Evolutionary conservation across 2,329 filamentous ascomycete species (phyloP).

Genomic region (Exophiala sideris): DNA sequence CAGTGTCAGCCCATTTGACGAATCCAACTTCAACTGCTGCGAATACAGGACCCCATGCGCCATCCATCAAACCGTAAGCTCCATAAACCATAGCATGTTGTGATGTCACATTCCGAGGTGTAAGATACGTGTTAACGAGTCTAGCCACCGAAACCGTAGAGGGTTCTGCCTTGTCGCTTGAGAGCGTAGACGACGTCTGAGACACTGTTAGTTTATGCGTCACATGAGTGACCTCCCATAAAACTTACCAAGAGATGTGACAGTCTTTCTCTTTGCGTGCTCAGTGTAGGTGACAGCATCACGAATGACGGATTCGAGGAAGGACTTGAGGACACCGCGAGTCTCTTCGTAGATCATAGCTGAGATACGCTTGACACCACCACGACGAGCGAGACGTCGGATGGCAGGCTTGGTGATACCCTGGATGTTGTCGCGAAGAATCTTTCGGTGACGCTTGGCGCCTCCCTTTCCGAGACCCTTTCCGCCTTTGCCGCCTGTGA

Average conservation of each 20-base stretch:
- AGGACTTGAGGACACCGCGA: conserved; percentile 72
- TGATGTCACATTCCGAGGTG: conserved; percentile 10
- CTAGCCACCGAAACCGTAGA: conserved; percentile 79
- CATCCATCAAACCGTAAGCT: conserved; percentile 23
- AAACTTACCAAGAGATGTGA: conserved; percentile 55
- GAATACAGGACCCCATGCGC: conserved; percentile 15
- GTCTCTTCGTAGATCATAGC: conserved; percentile 83
- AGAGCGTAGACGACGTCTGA: conserved; percentile 63
- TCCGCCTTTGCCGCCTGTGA: conserved; percentile 51
- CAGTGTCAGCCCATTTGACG: neutral
- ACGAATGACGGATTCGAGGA: conserved; percentile 70
- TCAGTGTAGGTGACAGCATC: conserved; percentile 76
- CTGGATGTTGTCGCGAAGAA: conserved; percentile 55
- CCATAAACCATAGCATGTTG: conserved; percentile 17
- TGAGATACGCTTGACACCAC: conserved; percentile 99
- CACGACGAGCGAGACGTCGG: conserved; percentile 60
- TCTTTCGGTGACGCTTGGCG: conserved; percentile 55
- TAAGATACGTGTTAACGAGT: conserved; percentile 19
- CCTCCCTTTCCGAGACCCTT: conserved; percentile 55
- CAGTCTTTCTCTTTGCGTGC: conserved; percentile 78
- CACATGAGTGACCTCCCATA: neutral
- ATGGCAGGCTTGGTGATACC: conserved; percentile 55
- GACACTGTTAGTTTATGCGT: neutral
- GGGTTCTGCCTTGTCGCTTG: conserved; percentile 68
- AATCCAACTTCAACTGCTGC: conserved; percentile 12